A percentile compares a stretch with the other conserved stretches of the same genome.
Evolutionary conservation across 805 yeast species (phyloP).

Genomic region (baker's yeast (Saccharomyces cerevisiae)): DNA sequence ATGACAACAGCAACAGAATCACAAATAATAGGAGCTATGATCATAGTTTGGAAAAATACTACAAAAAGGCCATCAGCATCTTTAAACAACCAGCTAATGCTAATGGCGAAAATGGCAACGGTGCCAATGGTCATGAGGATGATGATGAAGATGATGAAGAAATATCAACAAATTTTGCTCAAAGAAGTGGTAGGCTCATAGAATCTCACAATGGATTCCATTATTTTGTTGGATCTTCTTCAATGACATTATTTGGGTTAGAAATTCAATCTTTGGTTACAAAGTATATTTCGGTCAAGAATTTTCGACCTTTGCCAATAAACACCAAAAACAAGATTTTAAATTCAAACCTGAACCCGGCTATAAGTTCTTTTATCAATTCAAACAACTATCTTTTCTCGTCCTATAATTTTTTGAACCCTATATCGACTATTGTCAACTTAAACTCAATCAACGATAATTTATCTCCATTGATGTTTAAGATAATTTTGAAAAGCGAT

Average conservation of each 20-base stretch:
- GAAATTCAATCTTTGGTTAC: constrained; percentile 64
- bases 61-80: neutral
- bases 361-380: constrained; percentile 1
- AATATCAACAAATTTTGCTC: constrained; percentile 63
- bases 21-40: neutral
- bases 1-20: neutral
- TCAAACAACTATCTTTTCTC: neutral
- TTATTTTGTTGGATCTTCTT: constrained; percentile 71
- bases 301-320: constrained; percentile 12
- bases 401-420: neutral
- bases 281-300: constrained; percentile 19
- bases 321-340: neutral
- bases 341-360: neutral
- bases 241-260: constrained; percentile 73
- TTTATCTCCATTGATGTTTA: neutral
- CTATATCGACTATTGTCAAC: neutral
- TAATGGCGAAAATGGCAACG: neutral
- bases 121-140: neutral
- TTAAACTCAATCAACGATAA: neutral
- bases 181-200: constrained; percentile 61
- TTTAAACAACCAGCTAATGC: neutral
- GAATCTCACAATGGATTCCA: constrained; percentile 70
- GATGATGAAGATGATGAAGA: constrained; percentile 31
- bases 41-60: neutral
- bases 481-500: neutral